Base-by-base conservation (phyloP, 306 rosid species). In the Quercus suber region DNA sequence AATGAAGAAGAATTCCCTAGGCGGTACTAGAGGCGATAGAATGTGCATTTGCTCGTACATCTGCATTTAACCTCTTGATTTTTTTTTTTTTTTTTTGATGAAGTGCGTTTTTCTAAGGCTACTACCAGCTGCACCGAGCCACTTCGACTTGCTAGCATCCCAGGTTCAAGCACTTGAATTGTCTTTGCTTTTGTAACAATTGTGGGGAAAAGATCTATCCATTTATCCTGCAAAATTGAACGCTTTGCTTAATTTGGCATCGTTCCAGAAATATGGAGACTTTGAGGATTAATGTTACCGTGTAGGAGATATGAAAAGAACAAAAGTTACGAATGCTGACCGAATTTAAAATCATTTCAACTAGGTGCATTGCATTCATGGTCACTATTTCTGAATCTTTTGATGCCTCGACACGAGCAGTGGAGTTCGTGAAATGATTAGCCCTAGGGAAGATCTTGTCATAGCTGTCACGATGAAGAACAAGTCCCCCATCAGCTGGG, bases 21-120 rank as follows among this genome's bases (percentile, higher is more conserved):
- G 75, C 52, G 80, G 79, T 65, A 94, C 89, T 33, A 92, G 19
- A 0, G 89, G 97, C 9, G 98, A 92, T 23, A 92, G 89, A 78
- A 84, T 80, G 81, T 92, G 98, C 88, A 90, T 81, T 76, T 94
- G 84, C 65, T 82, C 93, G 71, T 83, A 71, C 93, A 92, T 89
- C 98, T 94, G 88, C 80, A 83, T 37, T 23, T 20, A 55, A 21
- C 69, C 20, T 81, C 63, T 19, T 41, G 0, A 56, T 19, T 83
- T 71, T 21, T 21, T 21, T 21, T 21, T 23, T 23, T 23, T 23
- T 23, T 23, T 23, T 23, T 23, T 0, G 23, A 23, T 23, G 23
- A 23, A 23, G 23, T 23, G 0, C 0, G 23, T 23, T 23, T 23
- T 23, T 49, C 43, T 20, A 30, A 27, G 56, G 35, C 52, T 20